Evolutionary conservation across 2,329 filamentous ascomycete genomes (phyloP), one percentile per base, ranked within the genome.

Genomic region (Colletotrichum graminicola): DNA sequence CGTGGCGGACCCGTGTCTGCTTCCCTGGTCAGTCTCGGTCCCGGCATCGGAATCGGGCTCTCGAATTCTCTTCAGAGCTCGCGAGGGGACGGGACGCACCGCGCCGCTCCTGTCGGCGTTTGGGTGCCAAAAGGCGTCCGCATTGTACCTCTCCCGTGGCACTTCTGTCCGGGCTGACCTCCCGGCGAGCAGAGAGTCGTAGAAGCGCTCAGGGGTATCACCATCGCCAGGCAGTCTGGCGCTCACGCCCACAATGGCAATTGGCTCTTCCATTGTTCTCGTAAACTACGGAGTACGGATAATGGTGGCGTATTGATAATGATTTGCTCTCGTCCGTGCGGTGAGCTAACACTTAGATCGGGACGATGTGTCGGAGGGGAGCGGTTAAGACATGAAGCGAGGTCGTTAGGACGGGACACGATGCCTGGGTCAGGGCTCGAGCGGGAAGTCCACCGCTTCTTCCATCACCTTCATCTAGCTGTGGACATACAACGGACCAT

Each of bases 171-270:
- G 71, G 2, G 76, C 78, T 12, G 76, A 77, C 52, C 76, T 75
- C 39, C 77, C 76, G 18, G 75, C 76, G 8, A 78, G 72, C 49
- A 83, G 76, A n/a, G 85, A 78, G 21, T 83, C 81, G 81, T 83
- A 86, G 66, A 86, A 82, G 67, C 84, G 81, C 8, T 80, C 80
- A 2, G 81, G 78, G 5, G 77, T 82, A 5, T 80, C 78, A 14
- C 84, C 80, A 23, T 80, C 80, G 1, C 84, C 84, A 0, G 84
- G 82, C 49, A 86, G 78, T 45, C 84, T 83, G 74, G 83, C 85
- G 7, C 82, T 80, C 78, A 86, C 83, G 72, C 84, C 84, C 14
- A 86, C 79, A 26, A 86, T 82, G 75, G 84, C 84, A 57, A 86
- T 80, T n/a, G 83, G 83, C 71, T 77, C 77, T 51, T 71, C 68